These are phyloP conservation scores for Eucalyptus virginea DNA, from an alignment of 345 rosid genomes.

Conservation along the genomic window DNA sequence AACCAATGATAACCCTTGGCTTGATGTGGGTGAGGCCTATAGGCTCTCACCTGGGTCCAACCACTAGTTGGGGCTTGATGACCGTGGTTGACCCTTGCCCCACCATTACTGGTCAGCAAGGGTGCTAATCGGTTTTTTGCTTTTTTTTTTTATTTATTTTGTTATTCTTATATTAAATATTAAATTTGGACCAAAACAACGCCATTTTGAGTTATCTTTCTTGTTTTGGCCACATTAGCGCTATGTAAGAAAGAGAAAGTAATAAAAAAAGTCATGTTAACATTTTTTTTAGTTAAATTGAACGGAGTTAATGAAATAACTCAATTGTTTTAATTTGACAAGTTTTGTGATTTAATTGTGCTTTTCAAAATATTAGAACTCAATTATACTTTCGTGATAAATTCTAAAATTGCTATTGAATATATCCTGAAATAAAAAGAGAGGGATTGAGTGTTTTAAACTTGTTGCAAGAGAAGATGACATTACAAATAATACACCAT, in stretches of 20 bases:
- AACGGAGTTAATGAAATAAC: accelerated
- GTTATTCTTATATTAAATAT: too few species aligned
- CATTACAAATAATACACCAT: not conserved
- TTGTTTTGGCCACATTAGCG: not conserved
- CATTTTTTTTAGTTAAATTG: not conserved
- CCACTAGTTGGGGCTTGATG: too few species aligned
- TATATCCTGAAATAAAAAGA: not conserved
- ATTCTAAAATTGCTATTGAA: too few species aligned
- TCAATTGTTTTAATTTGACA: accelerated
- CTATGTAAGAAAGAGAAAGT: accelerated
- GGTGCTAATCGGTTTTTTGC: accelerated
- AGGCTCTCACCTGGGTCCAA: accelerated
- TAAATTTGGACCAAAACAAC: not conserved
- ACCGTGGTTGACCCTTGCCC: accelerated
- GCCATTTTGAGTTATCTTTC: too few species aligned
- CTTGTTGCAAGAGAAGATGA: too few species aligned
- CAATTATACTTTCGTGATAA: too few species aligned
- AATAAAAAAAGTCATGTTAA: too few species aligned
- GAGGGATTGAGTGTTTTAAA: not conserved
- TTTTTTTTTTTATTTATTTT: too few species aligned
- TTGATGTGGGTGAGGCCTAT: accelerated
- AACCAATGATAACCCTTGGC: too few species aligned
- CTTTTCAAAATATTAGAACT: too few species aligned
- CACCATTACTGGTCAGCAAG: accelerated
- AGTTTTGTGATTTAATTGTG: too few species aligned